Percentiles rank a stretch among this genome's conserved stretches.
Evolutionary conservation across 208 protist species (phyloP).

Genomic region (Naegleria gruberi): DNA sequence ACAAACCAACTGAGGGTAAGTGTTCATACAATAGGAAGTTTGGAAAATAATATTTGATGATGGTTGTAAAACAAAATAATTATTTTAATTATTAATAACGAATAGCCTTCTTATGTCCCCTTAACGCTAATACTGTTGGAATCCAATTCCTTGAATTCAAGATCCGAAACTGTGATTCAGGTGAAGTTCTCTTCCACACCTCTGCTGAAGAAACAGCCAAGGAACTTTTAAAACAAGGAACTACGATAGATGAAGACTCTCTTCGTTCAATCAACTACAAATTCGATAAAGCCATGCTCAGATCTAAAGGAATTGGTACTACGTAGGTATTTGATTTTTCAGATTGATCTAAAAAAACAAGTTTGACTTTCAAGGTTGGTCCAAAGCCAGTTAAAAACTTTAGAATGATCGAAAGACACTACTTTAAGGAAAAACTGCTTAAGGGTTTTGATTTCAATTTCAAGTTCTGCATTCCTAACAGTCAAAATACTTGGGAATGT

Average conservation of each 20-base stretch:
- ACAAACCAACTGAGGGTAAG: slow-evolving; percentile 9
- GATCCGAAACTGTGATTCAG: slow-evolving; percentile 76
- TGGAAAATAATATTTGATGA: not conserved
- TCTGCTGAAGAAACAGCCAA: slow-evolving; percentile 47
- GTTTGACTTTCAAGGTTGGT: slow-evolving; percentile 78
- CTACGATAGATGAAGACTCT: not conserved
- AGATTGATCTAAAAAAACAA: slow-evolving; percentile 59
- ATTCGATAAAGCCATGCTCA: not conserved
- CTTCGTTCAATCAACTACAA: slow-evolving; percentile 3
- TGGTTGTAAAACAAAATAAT: not conserved
- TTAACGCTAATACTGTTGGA: slow-evolving; percentile 75
- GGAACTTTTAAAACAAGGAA: slow-evolving; percentile 19
- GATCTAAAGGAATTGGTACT: not conserved
- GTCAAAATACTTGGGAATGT: slow-evolving; percentile 84
- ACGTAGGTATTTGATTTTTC: slow-evolving; percentile 13
- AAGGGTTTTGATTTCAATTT: slow-evolving; percentile 90
- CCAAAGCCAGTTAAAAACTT: slow-evolving; percentile 73
- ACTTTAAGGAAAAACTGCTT: slow-evolving; percentile 81
- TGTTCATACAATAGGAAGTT: not conserved
- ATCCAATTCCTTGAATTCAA: slow-evolving; percentile 86
- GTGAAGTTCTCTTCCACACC: slow-evolving; percentile 69
- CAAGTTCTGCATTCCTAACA: slow-evolving; percentile 90
- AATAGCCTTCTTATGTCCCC: slow-evolving; percentile 71
- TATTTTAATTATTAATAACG: slow-evolving; percentile 5
- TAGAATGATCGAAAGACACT: slow-evolving; percentile 92